Evolutionary conservation across 2,329 filamentous ascomycete genomes (phyloP).

Genomic region (Dactylonectria macrodidyma): DNA sequence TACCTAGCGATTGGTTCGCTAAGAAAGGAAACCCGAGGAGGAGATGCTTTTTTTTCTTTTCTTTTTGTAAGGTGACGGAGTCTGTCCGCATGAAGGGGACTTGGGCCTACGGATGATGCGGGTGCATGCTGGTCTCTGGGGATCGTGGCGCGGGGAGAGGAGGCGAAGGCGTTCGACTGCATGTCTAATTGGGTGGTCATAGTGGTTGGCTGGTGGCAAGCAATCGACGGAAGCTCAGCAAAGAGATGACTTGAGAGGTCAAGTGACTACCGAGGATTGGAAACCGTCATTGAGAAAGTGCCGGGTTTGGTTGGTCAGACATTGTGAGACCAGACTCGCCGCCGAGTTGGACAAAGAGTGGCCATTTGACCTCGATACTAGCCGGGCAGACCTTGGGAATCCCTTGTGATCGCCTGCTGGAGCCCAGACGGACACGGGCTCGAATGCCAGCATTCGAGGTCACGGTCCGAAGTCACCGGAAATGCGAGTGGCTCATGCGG

Average conservation of each 20-base stretch:
- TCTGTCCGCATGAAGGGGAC: neutral
- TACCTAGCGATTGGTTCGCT: conserved; percentile 22
- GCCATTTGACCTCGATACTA: conserved; percentile 1
- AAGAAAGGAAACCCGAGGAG: neutral
- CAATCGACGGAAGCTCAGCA: conserved; percentile 5
- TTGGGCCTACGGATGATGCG: conserved; percentile 13
- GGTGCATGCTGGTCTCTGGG: conserved; percentile 20
- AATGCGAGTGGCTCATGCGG: conserved; percentile 7
- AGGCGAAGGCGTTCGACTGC: neutral
- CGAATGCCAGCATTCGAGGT: neutral
- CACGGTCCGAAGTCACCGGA: conserved; percentile 1
- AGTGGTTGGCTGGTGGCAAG: conserved; percentile 11
- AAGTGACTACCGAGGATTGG: conserved; percentile 22
- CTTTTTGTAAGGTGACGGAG: neutral
- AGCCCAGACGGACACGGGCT: neutral
- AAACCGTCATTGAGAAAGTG: neutral
- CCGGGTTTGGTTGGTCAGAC: conserved; percentile 14
- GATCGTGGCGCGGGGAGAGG: conserved; percentile 25
- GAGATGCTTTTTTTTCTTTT: neutral
- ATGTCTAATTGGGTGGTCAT: conserved; percentile 15
- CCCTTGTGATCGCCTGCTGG: conserved; percentile 16
- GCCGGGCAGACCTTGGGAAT: neutral
- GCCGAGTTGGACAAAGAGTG: conserved; percentile 9
- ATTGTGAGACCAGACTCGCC: conserved; percentile 1
- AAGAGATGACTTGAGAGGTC: conserved; percentile 21